Conservation (phyloP, 2,329 filamentous ascomycete species). For the Pseudocercospora macadamiae region DNA sequence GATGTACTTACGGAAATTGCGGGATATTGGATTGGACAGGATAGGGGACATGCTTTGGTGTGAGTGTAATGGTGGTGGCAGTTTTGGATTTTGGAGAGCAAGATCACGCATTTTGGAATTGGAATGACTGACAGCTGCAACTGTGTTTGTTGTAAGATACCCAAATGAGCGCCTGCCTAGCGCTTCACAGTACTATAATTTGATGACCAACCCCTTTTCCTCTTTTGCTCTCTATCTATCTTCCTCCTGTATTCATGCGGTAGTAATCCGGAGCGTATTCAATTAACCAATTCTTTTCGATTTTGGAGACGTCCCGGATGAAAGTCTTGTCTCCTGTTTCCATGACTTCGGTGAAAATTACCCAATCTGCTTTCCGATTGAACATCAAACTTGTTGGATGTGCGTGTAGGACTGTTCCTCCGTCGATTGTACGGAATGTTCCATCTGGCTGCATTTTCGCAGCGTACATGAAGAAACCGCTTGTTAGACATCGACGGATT, state of each 20-base stretch:
- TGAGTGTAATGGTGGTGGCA: no score
- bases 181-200: slow-evolving; percentile 35
- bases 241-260: slow-evolving; percentile 19
- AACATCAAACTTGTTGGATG: slow-evolving; percentile 95
- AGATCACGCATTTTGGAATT: background rate
- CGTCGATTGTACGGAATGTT: slow-evolving; percentile 82
- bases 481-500: slow-evolving; percentile 81
- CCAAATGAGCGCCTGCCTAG: slow-evolving; percentile 42
- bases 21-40: slow-evolving; percentile 68
- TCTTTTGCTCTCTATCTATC: no score
- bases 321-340: slow-evolving; percentile 87
- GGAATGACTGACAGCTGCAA: background rate
- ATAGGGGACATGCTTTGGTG: slow-evolving; percentile 18
- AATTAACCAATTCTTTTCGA: slow-evolving; percentile 88
- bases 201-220: background rate
- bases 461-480: slow-evolving; percentile 90
- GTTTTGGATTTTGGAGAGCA: background rate
- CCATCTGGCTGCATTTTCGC: slow-evolving; percentile 94
- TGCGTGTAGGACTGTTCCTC: slow-evolving; percentile 75
- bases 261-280: slow-evolving; percentile 89
- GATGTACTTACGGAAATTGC: slow-evolving; percentile 93
- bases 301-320: slow-evolving; percentile 88
- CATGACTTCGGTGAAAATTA: slow-evolving; percentile 91
- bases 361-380: slow-evolving; percentile 94
- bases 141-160: slow-evolving; percentile 5